These are phyloP conservation scores for Globisporangium cederbergense DNA, from an alignment of 352 stramenopile genomes.

Conservation along the genomic window DNA sequence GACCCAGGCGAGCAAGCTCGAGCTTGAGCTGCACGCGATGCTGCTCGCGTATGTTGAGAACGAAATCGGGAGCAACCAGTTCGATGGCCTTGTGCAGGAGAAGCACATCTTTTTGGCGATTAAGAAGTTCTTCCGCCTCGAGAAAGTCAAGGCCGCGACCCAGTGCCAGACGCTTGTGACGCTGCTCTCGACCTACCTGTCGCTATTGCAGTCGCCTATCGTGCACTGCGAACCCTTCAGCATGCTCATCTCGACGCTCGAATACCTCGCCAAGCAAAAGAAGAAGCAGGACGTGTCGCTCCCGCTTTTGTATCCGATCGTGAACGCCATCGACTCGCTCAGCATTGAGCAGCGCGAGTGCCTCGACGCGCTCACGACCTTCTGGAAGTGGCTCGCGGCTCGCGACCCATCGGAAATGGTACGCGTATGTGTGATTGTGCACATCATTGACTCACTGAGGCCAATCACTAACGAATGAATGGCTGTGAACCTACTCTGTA, in stretches of 20 bases:
- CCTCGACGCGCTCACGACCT: slow-evolving; percentile 57
- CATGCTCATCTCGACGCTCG: slow-evolving; percentile 59
- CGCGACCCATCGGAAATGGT: slow-evolving; percentile 42
- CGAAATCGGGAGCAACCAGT: slow-evolving; percentile 57
- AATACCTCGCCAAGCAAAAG: slow-evolving; percentile 44
- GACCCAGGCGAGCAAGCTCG: slow-evolving; percentile 14
- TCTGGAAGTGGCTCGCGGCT: slow-evolving; percentile 42
- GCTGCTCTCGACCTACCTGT: slow-evolving; percentile 45
- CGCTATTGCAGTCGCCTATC: slow-evolving; percentile 38
- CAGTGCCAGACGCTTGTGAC: slow-evolving; percentile 39
- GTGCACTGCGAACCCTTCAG: slow-evolving; percentile 44
- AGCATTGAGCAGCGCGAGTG: slow-evolving; percentile 69
- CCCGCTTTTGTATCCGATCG: slow-evolving; percentile 57
- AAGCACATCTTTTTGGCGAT: slow-evolving; percentile 46
- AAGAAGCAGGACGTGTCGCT: slow-evolving; percentile 23
- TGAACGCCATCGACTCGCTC: slow-evolving; percentile 69
- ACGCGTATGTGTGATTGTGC: neutral
- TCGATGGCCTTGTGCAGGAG: slow-evolving; percentile 57
- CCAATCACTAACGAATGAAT: neutral
- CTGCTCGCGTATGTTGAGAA: slow-evolving; percentile 38
- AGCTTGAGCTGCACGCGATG: slow-evolving; percentile 36
- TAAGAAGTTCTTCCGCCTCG: slow-evolving; percentile 48
- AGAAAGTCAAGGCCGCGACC: slow-evolving; percentile 26
- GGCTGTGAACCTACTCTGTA: neutral
- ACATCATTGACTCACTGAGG: neutral